A percentile compares a stretch with the other conserved stretches of the same genome.
Evolutionary conservation across 768 basidiomycete species (phyloP).

Genomic region (Favolaschia claudopus): DNA sequence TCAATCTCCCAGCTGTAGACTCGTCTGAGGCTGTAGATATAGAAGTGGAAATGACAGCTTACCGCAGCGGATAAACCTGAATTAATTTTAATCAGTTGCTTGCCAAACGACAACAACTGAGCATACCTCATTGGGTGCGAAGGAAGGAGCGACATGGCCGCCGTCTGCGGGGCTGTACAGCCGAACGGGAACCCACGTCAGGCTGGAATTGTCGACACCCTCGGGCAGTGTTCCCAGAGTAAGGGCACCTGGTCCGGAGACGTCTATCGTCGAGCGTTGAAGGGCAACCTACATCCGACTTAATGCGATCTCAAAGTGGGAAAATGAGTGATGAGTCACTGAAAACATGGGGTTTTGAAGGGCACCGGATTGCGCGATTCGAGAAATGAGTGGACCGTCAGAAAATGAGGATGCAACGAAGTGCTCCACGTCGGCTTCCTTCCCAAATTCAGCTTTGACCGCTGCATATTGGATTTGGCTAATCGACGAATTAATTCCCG

Average conservation of each 20-base stretch:
- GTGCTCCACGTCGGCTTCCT: slow-evolving; percentile 39
- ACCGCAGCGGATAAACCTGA: slow-evolving; percentile 47
- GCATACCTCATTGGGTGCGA: slow-evolving; percentile 67
- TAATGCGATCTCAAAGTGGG: background rate
- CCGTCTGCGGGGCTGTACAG: slow-evolving; percentile 60
- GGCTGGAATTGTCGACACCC: slow-evolving; percentile 57
- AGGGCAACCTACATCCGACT: slow-evolving; percentile 53
- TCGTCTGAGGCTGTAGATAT: slow-evolving; percentile 31
- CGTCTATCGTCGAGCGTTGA: slow-evolving; percentile 66
- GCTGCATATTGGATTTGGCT: slow-evolving; percentile 50
- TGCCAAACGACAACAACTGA: too few relatives aligned
- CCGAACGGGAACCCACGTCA: slow-evolving; percentile 76
- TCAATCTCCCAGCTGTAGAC: slow-evolving; percentile 76
- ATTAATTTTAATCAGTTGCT: too few relatives aligned
- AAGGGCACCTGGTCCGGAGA: slow-evolving; percentile 63
- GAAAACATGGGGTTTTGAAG: slow-evolving; percentile 59
- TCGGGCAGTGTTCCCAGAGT: slow-evolving; percentile 69
- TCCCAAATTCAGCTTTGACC: slow-evolving; percentile 32
- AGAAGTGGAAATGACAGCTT: slow-evolving; percentile 7
- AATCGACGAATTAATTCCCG: too few relatives aligned
- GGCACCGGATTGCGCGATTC: slow-evolving; percentile 51
- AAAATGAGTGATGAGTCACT: slow-evolving; percentile 32
- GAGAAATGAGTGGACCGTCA: slow-evolving; percentile 56
- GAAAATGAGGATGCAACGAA: slow-evolving; percentile 43
- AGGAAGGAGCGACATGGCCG: slow-evolving; percentile 59